These are phyloP conservation scores for Aspergillus heteromorphus DNA, from an alignment of 495 filamentous ascomycete species.

Conservation along the genomic window DNA sequence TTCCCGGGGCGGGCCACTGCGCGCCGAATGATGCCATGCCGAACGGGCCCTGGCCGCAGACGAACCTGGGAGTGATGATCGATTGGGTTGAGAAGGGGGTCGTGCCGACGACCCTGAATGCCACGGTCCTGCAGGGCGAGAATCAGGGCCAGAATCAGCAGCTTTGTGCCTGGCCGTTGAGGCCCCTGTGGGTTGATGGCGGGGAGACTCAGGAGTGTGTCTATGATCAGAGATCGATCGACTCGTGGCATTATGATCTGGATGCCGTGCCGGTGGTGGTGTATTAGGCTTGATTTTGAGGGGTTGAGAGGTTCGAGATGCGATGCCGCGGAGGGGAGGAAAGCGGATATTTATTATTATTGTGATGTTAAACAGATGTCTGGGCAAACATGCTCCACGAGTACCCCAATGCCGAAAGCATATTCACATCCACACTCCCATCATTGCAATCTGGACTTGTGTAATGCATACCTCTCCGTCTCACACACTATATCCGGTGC, in stretches of 20 bases:
- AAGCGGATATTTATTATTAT: no score
- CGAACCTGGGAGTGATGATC: constrained; percentile 34
- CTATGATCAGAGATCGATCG: constrained; percentile 35
- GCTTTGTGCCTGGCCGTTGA: constrained; percentile 41
- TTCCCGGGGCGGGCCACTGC: constrained; percentile 51
- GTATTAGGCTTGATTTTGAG: constrained; percentile 15
- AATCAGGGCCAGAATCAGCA: constrained; percentile 28
- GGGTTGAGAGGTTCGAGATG: no score
- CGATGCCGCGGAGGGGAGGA: no score
- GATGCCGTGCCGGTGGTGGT: constrained; percentile 21
- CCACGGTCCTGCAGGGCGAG: constrained; percentile 20
- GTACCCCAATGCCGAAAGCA: no score
- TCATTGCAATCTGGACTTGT: no score
- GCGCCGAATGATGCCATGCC: constrained; percentile 32
- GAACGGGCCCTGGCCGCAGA: constrained; percentile 41
- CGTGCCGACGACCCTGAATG: constrained; percentile 29
- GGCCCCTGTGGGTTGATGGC: constrained; percentile 34
- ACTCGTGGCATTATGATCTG: constrained; percentile 34
- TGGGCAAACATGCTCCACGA: no score
- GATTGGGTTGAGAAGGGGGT: constrained; percentile 45
- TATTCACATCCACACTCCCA: no score
- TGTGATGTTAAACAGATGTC: no score
- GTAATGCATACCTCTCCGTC: no score
- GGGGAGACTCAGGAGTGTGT: constrained; percentile 29
- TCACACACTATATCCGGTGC: no score